Base-by-base conservation (phyloP, 805 yeast species). In the Starmerella floricola region DNA sequence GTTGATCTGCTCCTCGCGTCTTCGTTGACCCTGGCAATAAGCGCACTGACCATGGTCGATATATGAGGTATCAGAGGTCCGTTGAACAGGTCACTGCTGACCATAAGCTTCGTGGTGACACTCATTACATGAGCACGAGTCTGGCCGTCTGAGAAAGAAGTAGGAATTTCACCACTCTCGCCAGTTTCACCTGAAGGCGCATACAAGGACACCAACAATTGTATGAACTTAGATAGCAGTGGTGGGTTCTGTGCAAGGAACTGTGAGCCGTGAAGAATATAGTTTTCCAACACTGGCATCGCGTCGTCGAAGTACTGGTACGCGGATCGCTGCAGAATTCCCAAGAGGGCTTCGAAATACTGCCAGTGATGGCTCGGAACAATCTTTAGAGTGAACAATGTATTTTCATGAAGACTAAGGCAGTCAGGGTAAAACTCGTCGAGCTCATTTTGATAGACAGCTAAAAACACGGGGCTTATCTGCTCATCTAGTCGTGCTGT, bases 311-410 rank as follows among this genome's bases (percentile, higher is more conserved):
- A 55, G 55, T 77, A 62, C 4, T 84, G 80, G 53, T 72, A 65
- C 18, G 76, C 76, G 10, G 61, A 58, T 3, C 62, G 62, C 35
- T 57, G 58, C 50, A 62, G 57, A 19, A 49, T 58, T 36, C 47
- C 60, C 55, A 39, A 65, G 65, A 82, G 60, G 34, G 65, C 57
- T 39, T 69, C 74, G 51, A 85, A 76, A 36, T 78, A 62, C 41
- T 68, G 67, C 95, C 96, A 88, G 67, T 86, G 76, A 26, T 67
- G 61, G 6, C 82, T 80, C 2, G 85, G 73, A 16, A 81, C 73
- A 15, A 59, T 53, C 57, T 81, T 70, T 8, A 76, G 61, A 44
- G 77, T 59, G 57, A 78, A 74, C 17, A 83, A 73, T 47, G 76
- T 73, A 51, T 76, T 76, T 40, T 78, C 79, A 37, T 83, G 74